A percentile compares a stretch with the other conserved stretches of the same genome.
Conservation (phyloP, 495 filamentous ascomycete genomes). For the Aspergillus funiculosus region DNA sequence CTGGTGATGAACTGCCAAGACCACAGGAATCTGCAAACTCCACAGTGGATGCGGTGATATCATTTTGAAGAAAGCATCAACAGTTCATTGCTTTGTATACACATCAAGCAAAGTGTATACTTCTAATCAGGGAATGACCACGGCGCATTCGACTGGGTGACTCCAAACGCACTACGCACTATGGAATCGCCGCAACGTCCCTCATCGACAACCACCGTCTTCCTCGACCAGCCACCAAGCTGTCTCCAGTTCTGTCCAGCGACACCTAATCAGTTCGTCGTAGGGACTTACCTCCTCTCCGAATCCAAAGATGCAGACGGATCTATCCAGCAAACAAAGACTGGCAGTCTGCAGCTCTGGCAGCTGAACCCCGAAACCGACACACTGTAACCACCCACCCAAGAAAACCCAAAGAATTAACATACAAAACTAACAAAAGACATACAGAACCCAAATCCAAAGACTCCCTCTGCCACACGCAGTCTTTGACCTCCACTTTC, state of each 20-base stretch:
- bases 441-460: conserved; percentile 30
- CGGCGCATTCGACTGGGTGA: no score
- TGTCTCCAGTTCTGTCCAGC: conserved; percentile 76
- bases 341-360: conserved; percentile 67
- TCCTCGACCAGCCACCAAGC: conserved; percentile 62
- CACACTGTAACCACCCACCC: conserved; percentile 38
- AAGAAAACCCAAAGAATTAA: not conserved
- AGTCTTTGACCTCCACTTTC: conserved; percentile 83
- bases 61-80: no score
- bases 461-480: conserved; percentile 57
- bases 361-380: conserved; percentile 38
- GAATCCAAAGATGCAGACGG: conserved; percentile 33
- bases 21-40: no score
- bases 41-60: no score
- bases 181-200: conserved; percentile 23
- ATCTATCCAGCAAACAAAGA: conserved; percentile 51
- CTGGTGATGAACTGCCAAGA: conserved; percentile 5
- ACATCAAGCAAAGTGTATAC: no score
- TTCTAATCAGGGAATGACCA: not conserved
- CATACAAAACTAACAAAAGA: conserved; percentile 6
- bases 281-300: conserved; percentile 82
- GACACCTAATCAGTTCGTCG: conserved; percentile 60
- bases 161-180: no score
- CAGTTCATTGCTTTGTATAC: no score
- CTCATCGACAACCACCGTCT: conserved; percentile 32